Percentiles rank a stretch among this genome's conserved stretches.
Conservation (phyloP, 495 filamentous ascomycete species). For the Neurospora sp. region DNA sequence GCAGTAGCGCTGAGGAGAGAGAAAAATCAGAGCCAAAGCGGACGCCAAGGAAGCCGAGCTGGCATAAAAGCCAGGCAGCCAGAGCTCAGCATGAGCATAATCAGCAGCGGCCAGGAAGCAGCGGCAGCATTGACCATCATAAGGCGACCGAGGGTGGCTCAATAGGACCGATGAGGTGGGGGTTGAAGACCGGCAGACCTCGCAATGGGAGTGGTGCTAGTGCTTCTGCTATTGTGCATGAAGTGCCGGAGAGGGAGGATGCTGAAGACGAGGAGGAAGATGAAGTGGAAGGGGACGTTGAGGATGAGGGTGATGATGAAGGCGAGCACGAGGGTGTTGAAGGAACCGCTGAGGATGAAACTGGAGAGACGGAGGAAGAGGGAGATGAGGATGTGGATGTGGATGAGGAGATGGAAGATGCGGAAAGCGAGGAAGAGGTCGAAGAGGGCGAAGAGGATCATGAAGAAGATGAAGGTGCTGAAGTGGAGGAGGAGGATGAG, state of each 20-base stretch:
- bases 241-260: conserved; percentile 1
- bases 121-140: not conserved
- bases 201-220: not conserved
- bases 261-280: conserved; percentile 1
- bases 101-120: not conserved
- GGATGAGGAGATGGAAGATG: conserved; percentile 10
- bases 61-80: conserved; percentile 16
- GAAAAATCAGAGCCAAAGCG: conserved; percentile 10
- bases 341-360: conserved; percentile 7
- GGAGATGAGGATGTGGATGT: conserved; percentile 8
- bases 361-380: conserved; percentile 13
- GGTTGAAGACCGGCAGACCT: not conserved
- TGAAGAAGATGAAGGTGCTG: not conserved
- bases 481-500: conserved; percentile 1
- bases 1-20: conserved; percentile 13
- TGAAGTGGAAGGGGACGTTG: conserved; percentile 2
- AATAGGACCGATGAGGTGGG: not conserved
- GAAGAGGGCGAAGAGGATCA: conserved; percentile 1
- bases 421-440: conserved; percentile 13
- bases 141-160: not conserved
- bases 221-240: not conserved
- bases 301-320: conserved; percentile 4
- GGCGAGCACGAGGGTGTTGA: conserved; percentile 22
- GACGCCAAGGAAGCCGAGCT: conserved; percentile 14
- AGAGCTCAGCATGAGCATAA: not conserved